Base-by-base conservation (phyloP, 2,329 filamentous ascomycete genomes). In the Neocatenulostroma microsporum region DNA sequence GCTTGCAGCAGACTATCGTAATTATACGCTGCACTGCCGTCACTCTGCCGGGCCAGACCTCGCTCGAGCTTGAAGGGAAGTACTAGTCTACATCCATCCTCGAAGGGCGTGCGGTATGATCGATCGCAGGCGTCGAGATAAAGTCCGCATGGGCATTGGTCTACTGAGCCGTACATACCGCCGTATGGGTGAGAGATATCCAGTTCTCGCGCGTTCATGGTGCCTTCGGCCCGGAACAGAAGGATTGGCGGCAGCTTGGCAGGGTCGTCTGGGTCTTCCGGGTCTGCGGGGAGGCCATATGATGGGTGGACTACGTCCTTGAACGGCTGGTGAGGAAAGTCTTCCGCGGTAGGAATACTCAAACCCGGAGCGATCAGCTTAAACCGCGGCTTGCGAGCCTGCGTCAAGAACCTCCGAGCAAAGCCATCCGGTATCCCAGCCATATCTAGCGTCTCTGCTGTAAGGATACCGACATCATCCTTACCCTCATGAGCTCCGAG, bases 211-310 rank as follows among this genome's bases (percentile, higher is more conserved):
- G 37, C 24, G 13, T 17, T 36, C 21, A 29, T 21, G 8, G 3
- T 11, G n/a, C 3, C 19, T 3, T 41, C 30, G 24, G 12, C n/a
- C 10, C 51, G 54, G 31, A 56, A 41, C 19, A 42, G 12, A 10
- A 43, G 29, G 26, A 46, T 43, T 2, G 43, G 36, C 19, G 23
- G 30, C 1, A 36, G 13, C 5, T 29, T 20, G 14, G 28, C 37
- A 5, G 23, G 13, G n/a, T n/a, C 21, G 11, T 13, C 15, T 8
- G 24, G 13, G 17, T 10, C 27, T n/a, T 21, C 24, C 12, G 8
- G 9, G 17, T 5, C 17, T 13, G n/a, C 8, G 23, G 5, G 17
- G 17, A 5, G n/a, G 12, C 9, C 14, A n/a, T n/a, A n/a, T n/a
- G n/a, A 29, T n/a, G n/a, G n/a, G n/a, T n/a, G n/a, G n/a, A n/a